phyloP scores from a whole-genome alignment of 345 rosid species.

The Sonneratia alba region DNA sequence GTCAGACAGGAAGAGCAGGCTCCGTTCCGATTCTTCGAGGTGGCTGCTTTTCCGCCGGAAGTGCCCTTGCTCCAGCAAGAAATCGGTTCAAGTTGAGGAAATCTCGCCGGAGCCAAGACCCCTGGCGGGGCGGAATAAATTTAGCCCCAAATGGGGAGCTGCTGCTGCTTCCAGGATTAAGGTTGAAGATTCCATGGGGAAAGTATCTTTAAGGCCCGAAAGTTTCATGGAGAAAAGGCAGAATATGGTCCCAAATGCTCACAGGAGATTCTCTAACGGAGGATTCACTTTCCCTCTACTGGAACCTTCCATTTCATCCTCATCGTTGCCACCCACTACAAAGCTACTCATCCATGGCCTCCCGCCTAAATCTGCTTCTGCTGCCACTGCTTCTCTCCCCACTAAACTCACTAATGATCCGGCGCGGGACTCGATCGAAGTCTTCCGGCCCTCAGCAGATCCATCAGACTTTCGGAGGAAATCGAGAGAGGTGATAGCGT shows the following conservation, averaged over 20 bases:
- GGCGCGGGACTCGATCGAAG: conserved; percentile 47
- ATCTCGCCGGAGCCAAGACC: conserved; percentile 25
- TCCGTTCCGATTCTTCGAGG: conserved; percentile 3
- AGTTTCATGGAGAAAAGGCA: not conserved
- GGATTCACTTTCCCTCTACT: conserved; percentile 53
- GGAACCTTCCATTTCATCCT: conserved; percentile 7
- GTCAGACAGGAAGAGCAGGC: conserved; percentile 15
- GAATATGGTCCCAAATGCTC: conserved; percentile 3
- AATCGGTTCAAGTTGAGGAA: conserved; percentile 68
- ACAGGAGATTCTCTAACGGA: conserved; percentile 8
- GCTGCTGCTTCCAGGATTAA: not conserved
- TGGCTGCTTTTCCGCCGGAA: conserved; percentile 49
- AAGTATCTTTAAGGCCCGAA: not conserved
- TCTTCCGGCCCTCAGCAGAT: conserved; percentile 27
- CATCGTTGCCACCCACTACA: conserved; percentile 16
- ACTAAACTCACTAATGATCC: conserved; percentile 23
- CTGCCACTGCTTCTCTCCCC: not conserved
- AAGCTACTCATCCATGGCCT: conserved; percentile 11
- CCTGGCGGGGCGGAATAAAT: conserved; percentile 10
- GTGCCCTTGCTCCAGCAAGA: conserved; percentile 59
- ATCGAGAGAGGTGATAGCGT: not conserved
- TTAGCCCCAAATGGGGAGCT: not conserved
- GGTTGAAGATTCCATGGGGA: not conserved
- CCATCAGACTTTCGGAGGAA: not conserved
- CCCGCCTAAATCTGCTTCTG: conserved; percentile 1